Evolutionary conservation across 2,329 filamentous ascomycete genomes (phyloP), one percentile per base, ranked within the genome.

Genomic region (Botrytis porri): DNA sequence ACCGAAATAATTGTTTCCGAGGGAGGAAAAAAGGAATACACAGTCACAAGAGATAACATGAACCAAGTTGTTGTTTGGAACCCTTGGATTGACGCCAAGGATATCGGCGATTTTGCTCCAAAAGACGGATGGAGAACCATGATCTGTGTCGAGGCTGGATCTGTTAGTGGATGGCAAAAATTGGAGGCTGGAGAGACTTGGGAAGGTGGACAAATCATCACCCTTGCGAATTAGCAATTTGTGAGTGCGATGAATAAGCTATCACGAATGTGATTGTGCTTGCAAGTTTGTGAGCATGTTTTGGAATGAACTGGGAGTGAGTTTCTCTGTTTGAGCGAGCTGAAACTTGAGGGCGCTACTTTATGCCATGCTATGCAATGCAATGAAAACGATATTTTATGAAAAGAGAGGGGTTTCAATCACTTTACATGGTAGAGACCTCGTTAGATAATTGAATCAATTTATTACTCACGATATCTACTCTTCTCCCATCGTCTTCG

Each of bases 21-120:
- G 78, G 87, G 83, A 67, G 90, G 89, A 74, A 87, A 87, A 79
- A 85, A 90, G 22, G 84, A 87, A 69, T 94, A 92, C 84, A 89
- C 90, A 74, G 86, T 98, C 72, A 88, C 92, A 59, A 89, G 96
- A 75, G 94, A 98, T 83, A 95, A 94, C 77, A 87, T 99, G 77
- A 88, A 88, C 75, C 93, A 98, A 77, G 90, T 96, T 25, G 95
- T 98, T 1, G 92, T 98, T 43, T 99, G 96, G 96, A 99, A 99
- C 83, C 96, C 96, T 2, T 98, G 95, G 94, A 86, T 87, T 59
- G 93, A 95, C 76, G 97, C 97, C 85, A 88, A 90, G 78, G 87
- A 87, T 8, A 97, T 97, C 84, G 90, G 85, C 70, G 96, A 99
- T 82, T 98, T 98, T 81, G 88, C 88, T 73, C 96, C 96, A 67